Base-by-base conservation (phyloP, 2,329 filamentous ascomycete genomes). In the Fusarium sp. region DNA sequence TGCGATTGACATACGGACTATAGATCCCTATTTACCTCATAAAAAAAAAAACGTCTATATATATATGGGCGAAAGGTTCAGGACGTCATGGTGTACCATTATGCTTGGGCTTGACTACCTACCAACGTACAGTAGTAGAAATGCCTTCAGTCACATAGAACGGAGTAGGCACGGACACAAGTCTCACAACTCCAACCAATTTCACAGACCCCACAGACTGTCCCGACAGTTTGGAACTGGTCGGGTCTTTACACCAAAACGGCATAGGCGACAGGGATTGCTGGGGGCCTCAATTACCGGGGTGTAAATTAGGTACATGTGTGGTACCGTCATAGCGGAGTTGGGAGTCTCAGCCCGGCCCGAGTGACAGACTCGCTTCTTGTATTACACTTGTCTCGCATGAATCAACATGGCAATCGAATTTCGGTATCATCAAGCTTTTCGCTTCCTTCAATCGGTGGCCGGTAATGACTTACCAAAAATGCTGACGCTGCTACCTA, bases 201-300 rank as follows among this genome's bases (percentile, higher is more conserved):
- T 75, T 77, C 69, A 60, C 38, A 28, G 65, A 63, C 66, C 70
- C 77, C 76, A 76, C 70, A 69, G 12, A 31, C 35, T 42, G 31
- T 75, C 77, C 77, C 77, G 77, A 78, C 77, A 78, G 77, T 76
- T 44, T 78, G 77, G 77, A 58, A 69, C 77, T 47, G 63, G 69
- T 31, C 67, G 51, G 67, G 59, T 65, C 67, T 70, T 75, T 68
- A 74, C 72, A 72, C 73, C 70, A 76, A 65, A 77, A 66, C 66
- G 74, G 76, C 70, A 73, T 68, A 66, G 69, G 22, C 11, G 51
- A 62, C 75, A 77, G 66, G 77, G 77, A 61, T 75, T 55, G 52
- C 62, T 54, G 58, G 63, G 65, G 72, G 77, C 77, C 77, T 78
- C 77, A 78, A 72, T 75, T 69, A 62, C 54, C 35, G 58, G 75